phyloP scores from a whole-genome alignment of 2,329 filamentous ascomycete genomes.

The Fusarium redolens region DNA sequence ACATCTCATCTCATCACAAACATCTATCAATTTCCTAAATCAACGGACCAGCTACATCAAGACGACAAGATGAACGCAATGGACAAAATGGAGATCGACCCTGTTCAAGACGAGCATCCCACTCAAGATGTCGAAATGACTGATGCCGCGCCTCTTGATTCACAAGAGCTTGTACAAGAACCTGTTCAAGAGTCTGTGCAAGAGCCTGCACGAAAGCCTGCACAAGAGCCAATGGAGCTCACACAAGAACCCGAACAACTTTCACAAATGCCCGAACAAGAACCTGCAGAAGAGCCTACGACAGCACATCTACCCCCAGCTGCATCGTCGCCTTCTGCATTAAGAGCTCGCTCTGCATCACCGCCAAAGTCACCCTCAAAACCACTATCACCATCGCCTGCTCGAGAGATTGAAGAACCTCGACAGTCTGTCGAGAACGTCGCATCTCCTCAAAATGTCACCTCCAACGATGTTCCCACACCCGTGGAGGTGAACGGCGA shows the following conservation, averaged over 20 bases:
- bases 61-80: constrained; percentile 36
- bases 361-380: constrained; percentile 3
- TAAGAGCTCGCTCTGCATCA: constrained; percentile 4
- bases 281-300: not conserved
- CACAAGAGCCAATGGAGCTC: not conserved
- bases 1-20: constrained; percentile 11
- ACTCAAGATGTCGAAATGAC: constrained; percentile 36
- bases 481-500: constrained; percentile 13
- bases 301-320: not conserved
- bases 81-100: constrained; percentile 37
- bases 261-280: not conserved
- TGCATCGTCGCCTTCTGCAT: not conserved
- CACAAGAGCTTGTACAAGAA: not conserved
- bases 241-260: not conserved
- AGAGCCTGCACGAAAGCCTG: not conserved
- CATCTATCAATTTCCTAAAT: constrained; percentile 7
- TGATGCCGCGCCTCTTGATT: constrained; percentile 12
- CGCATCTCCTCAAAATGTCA: constrained; percentile 6
- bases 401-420: constrained; percentile 1
- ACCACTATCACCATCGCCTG: not conserved
- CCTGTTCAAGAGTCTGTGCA: not conserved
- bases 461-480: not conserved
- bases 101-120: constrained; percentile 16
- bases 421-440: not conserved
- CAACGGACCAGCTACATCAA: constrained; percentile 10